Evolutionary conservation across 495 filamentous ascomycete species (phyloP).

Genomic region (Penicilliopsis zonata): DNA sequence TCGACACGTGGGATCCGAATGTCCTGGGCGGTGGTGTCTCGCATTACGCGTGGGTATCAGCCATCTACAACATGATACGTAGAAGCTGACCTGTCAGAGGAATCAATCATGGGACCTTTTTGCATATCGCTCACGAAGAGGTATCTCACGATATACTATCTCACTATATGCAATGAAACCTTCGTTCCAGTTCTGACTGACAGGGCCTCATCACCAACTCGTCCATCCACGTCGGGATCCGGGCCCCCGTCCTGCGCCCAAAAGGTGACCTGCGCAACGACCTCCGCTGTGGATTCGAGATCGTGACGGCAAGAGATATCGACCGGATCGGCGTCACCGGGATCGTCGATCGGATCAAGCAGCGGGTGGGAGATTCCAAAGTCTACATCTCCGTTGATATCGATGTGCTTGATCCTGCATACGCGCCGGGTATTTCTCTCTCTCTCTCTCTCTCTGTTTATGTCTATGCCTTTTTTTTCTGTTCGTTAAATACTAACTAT

Average conservation of each 20-base stretch:
- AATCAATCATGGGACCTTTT: slow-evolving; percentile 41
- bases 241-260: slow-evolving; percentile 27
- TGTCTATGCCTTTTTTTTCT: no score
- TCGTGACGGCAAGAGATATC: slow-evolving; percentile 36
- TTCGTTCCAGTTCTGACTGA: slow-evolving; percentile 1
- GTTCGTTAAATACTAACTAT: no score
- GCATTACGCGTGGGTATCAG: slow-evolving; percentile 32
- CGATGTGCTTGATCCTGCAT: slow-evolving; percentile 41
- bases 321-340: slow-evolving; percentile 34
- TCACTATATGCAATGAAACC: neutral
- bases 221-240: slow-evolving; percentile 38
- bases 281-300: slow-evolving; percentile 35
- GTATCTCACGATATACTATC: no score
- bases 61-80: neutral
- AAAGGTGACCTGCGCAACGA: slow-evolving; percentile 37
- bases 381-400: slow-evolving; percentile 37
- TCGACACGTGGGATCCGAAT: slow-evolving; percentile 40
- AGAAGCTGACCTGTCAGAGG: slow-evolving; percentile 19
- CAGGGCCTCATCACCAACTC: slow-evolving; percentile 32
- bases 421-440: slow-evolving; percentile 32
- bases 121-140: slow-evolving; percentile 42
- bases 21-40: slow-evolving; percentile 36
- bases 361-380: slow-evolving; percentile 20
- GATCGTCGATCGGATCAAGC: slow-evolving; percentile 28
- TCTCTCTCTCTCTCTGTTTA: no score